Evolutionary conservation across 192 early-diverging fungal species (phyloP).

Genomic region (Geranomyces variabilis): DNA sequence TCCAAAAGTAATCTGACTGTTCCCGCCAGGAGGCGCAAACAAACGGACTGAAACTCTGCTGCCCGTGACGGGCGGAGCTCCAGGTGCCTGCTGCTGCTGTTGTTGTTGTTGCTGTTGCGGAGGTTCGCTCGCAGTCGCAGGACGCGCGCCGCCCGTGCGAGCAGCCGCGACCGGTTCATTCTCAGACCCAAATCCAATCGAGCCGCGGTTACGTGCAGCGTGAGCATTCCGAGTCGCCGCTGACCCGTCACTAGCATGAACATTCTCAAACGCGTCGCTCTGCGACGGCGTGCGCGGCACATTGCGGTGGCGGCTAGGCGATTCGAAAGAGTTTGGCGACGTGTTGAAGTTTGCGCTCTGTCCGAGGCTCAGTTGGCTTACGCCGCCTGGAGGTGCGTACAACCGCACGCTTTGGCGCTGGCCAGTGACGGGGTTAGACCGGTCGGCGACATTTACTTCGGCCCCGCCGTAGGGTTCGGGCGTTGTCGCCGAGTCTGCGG

Average conservation of each 20-base stretch:
- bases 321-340: background rate
- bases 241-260: background rate
- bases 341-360: background rate
- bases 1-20: slow-evolving; percentile 25
- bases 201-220: slow-evolving; percentile 25
- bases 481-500: background rate
- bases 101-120: background rate
- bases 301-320: background rate
- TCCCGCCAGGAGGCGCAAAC: slow-evolving; percentile 28
- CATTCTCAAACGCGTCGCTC: background rate
- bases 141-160: background rate
- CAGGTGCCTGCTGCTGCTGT: background rate
- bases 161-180: slow-evolving; percentile 7
- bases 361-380: slow-evolving; percentile 16
- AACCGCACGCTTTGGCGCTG: slow-evolving; percentile 16
- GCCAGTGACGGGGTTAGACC: slow-evolving; percentile 28
- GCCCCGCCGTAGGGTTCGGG: slow-evolving; percentile 15
- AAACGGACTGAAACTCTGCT: slow-evolving; percentile 14
- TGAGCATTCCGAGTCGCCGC: slow-evolving; percentile 11
- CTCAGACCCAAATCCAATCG: slow-evolving; percentile 14
- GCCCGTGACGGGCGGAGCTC: slow-evolving; percentile 29
- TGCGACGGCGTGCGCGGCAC: background rate
- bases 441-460: slow-evolving; percentile 18
- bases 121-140: background rate
- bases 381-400: slow-evolving; percentile 30